These are phyloP conservation scores for Piloderma croceum DNA, from an alignment of 768 basidiomycete species.

Conservation along the genomic window DNA sequence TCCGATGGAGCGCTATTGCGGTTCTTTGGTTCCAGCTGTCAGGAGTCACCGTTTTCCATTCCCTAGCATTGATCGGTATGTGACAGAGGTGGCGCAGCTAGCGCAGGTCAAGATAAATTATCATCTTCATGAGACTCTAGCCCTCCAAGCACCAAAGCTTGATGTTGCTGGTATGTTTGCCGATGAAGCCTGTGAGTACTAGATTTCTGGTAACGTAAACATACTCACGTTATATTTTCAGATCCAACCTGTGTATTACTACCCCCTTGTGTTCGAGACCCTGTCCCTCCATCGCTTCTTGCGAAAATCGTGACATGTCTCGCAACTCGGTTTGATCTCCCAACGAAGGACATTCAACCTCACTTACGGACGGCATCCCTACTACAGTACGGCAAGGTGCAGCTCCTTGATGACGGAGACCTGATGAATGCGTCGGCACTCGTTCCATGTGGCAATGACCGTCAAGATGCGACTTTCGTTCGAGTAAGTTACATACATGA, in stretches of 20 bases:
- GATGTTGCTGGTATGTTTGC: too few species aligned
- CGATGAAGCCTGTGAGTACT: too few species aligned
- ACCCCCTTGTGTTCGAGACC: conserved; percentile 6
- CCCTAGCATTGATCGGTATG: conserved; percentile 20
- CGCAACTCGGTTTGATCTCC: conserved; percentile 5
- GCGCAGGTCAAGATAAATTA: conserved; percentile 20
- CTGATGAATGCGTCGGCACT: conserved; percentile 19
- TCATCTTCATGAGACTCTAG: conserved; percentile 21
- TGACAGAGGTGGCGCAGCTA: conserved; percentile 23
- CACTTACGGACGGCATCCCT: too few species aligned
- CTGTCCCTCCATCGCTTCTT: conserved; percentile 4
- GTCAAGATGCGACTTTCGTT: conserved; percentile 28
- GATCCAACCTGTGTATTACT: conserved; percentile 16
- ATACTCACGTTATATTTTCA: too few species aligned
- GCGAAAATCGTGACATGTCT: conserved; percentile 16
- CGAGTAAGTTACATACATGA: conserved; percentile 24
- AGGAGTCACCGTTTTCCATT: conserved; percentile 21
- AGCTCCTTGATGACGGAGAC: conserved; percentile 25
- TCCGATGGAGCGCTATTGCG: conserved; percentile 31
- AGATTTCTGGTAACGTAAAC: too few species aligned
- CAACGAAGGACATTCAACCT: too few species aligned
- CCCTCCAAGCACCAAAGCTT: too few species aligned
- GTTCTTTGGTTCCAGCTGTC: conserved; percentile 20
- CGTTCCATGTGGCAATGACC: conserved; percentile 13
- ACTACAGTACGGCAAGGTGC: conserved; percentile 23